Percentiles rank a stretch among this genome's conserved stretches.
Evolutionary conservation across 2,329 filamentous ascomycete genomes (phyloP).

Genomic region (Microcera coccophila): DNA sequence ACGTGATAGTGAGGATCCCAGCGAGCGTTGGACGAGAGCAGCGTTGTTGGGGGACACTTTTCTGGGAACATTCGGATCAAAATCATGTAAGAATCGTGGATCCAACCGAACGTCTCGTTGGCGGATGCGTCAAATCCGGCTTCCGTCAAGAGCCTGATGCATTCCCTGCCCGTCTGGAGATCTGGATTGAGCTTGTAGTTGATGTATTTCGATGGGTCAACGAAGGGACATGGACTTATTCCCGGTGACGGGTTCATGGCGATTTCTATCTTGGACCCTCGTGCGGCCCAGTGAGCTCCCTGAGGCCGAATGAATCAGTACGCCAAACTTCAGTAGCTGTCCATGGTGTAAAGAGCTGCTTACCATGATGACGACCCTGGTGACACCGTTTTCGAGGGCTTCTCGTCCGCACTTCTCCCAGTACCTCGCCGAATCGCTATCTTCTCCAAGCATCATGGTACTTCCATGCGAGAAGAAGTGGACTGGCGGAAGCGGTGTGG

Average conservation of each 20-base stretch:
- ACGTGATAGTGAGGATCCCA: slow-evolving; percentile 25
- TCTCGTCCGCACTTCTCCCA: slow-evolving; percentile 64
- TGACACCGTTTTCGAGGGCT: slow-evolving; percentile 46
- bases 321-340: no score
- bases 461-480: slow-evolving; percentile 69
- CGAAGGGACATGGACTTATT: slow-evolving; percentile 64
- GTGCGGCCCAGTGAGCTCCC: slow-evolving; percentile 66
- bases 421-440: slow-evolving; percentile 57
- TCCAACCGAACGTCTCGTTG: slow-evolving; percentile 63
- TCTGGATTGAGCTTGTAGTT: slow-evolving; percentile 60
- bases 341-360: slow-evolving; percentile 11
- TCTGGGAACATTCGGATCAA: slow-evolving; percentile 66
- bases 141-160: slow-evolving; percentile 45
- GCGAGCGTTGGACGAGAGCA: slow-evolving; percentile 23
- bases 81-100: slow-evolving; percentile 67
- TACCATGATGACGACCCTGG: slow-evolving; percentile 64
- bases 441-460: slow-evolving; percentile 68
- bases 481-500: slow-evolving; percentile 46
- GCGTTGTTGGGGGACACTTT: slow-evolving; percentile 61
- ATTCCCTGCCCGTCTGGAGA: slow-evolving; percentile 46
- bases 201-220: slow-evolving; percentile 61
- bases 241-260: slow-evolving; percentile 55
- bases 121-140: slow-evolving; percentile 51
- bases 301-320: no score
- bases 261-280: slow-evolving; percentile 55